Evolutionary conservation across 2,329 filamentous ascomycete species (phyloP), one percentile per base, ranked within the genome.

Genomic region (Fusarium sp.): DNA sequence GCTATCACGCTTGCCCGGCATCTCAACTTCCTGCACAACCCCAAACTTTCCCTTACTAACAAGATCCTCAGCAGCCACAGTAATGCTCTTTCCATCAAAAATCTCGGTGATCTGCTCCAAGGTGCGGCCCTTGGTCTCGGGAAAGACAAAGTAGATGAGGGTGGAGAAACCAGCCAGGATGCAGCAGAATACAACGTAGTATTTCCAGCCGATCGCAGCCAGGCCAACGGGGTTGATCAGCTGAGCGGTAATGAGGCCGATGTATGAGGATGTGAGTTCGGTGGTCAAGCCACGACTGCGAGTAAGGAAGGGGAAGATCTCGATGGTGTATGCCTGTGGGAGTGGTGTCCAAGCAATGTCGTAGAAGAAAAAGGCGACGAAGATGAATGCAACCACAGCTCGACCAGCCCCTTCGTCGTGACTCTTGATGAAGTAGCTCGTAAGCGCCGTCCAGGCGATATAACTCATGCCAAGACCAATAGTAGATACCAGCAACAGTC

Each of bases 161-260:
- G 69, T 54, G 16, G 79, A 53, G 33, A 77, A 70, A 11, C 75
- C 55, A 2, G 64, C 65, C 23, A 80, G 34, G 56, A 78, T 75
- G 4, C 73, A 74, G 62, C 76, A 72, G 58, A 78, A 81, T 18
- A 81, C 74, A 49, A 77, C 73, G 58, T 79, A 81, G 65, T 81
- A 81, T 33, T 72, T 78, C 79, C 80, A 82, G 0, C 62, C 70
- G 20, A 82, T 77, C 0, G 62, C 71, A 0, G 71, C 66, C 23
- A 82, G 70, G 0, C 77, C 79, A 6, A 81, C 74, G 0, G 80
- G 80, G 57, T 80, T 81, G 31, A 79, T 76, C 50, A 77, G 78
- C 50, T 78, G 76, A 25, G 78, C 79, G 57, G 80, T 77, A 16
- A 68, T 75, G 10, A 74, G 66, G 9, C 53, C 53, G 2, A 46